Base-by-base conservation (phyloP, 129 eudicot species). In the Artemisia argyi region DNA sequence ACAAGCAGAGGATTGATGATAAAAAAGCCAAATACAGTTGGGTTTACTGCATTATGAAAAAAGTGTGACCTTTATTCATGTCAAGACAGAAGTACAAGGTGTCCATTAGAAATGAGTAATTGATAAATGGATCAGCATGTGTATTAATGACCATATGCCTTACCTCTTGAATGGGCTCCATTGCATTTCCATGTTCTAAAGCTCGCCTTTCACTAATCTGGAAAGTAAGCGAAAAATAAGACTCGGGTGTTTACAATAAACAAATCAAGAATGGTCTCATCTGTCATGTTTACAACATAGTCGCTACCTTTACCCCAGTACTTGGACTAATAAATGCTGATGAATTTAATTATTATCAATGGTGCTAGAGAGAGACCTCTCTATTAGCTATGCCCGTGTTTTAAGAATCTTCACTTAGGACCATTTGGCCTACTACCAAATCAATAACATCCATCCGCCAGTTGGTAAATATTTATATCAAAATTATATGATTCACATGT, bases 61-160 rank as follows among this genome's bases (percentile, higher is more conserved):
- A 65, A 64, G 67, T 63, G 72, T 78, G 66, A 63, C 61, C 73
- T 63, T 71, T 63, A 71, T 78, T 62, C 77, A 71, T 78, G 67
- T 78, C 73, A 78, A 78, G 82, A 78, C 82, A 78, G 59, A 77
- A 70, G 76, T 71, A 78, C 65, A 63, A 64, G 71, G 60, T 76
- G 80, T 51, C 75, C 69, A 76, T 69, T 76, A 53, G 56, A 71
- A 52, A 58, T 59, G 73, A 65, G 79, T 65, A 19, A 75, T 53
- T 66, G 67, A 77, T 71, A 61, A 42, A 46, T 77, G 76, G 19
- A 77, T 69, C 63, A 69, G 44, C 50, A 44, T 28, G 65, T 68
- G 60, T 55, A 68, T 77, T 69, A 70, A 70, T 77, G 63, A 69
- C 65, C 65, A 69, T 77, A 60, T 70, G 22, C 1, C 61, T 62